Base-by-base conservation (phyloP, 352 stramenopile genomes). In the Pythium brassicae region DNA sequence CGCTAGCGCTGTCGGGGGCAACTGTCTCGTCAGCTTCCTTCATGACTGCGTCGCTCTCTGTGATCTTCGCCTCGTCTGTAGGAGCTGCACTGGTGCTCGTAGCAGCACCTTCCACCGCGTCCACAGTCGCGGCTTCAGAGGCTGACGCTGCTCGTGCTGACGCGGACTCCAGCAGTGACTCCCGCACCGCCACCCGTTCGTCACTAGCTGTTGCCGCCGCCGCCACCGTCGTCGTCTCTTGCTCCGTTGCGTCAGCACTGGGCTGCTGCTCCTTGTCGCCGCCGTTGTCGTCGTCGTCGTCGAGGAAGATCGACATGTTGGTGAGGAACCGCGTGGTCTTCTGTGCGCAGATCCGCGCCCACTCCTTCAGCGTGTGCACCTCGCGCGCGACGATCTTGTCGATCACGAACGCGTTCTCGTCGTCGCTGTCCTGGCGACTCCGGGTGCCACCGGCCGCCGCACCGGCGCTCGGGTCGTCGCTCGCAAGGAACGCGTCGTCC, bases 301-400 rank as follows among this genome's bases (percentile, higher is more conserved):
- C 68, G 7, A 92, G 22, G 54, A 94, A 95, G 54, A 95, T 95
- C 14, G 85, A 95, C 44, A 69, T 85, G 50, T 90, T 82, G 1
- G 74, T 74, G 26, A 95, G 62, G 40, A 94, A 92, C 29, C 81
- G 76, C 17, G 83, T 90, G 40, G 74, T 89, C 57, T 83, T 86
- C 61, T 84, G 76, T 51, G 62, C 68, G 32, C 83, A 89, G 6
- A 87, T 84, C 43, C 83, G 87, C 47, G 71, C 66, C 86, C 86
- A 95, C 47, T 92, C 74, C 40, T 90, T 91, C 10, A 75, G 44
- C 8, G 86, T 94, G 56, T 93, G 86, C 17, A 80, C 72, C 45
- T 95, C 86, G 4, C 77, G 70, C 22, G 76, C 86, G 27, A 95
- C 55, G 3, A 95, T 48, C 55, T 95, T 95, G 65, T 89, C 86